Evolutionary conservation across 768 basidiomycete genomes (phyloP).

Genomic region (Peribolospora baueri): DNA sequence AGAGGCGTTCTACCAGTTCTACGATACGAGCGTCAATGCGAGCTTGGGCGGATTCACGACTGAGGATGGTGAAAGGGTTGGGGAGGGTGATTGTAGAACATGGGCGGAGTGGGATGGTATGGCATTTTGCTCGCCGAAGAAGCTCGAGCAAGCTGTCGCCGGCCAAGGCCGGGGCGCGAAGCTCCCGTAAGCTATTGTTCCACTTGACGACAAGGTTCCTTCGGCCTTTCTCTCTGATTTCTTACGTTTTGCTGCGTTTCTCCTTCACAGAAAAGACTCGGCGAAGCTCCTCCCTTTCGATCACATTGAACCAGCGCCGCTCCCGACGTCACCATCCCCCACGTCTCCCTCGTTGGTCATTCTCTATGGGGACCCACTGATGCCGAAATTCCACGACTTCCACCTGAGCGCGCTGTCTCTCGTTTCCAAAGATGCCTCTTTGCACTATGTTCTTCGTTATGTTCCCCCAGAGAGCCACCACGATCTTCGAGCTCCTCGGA

Average conservation of each 20-base stretch:
- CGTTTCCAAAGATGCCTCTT: slow-evolving; percentile 15
- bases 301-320: slow-evolving; percentile 29
- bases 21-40: slow-evolving; percentile 21
- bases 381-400: slow-evolving; percentile 43
- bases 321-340: slow-evolving; percentile 24
- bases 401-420: slow-evolving; percentile 52
- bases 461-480: not conserved
- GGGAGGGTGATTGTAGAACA: slow-evolving; percentile 14
- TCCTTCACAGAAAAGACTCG: slow-evolving; percentile 25
- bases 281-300: slow-evolving; percentile 45
- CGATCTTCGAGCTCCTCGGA: not conserved
- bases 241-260: slow-evolving; percentile 3
- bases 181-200: not conserved
- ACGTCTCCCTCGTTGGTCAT: slow-evolving; percentile 37
- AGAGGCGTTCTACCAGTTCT: slow-evolving; percentile 60
- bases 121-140: slow-evolving; percentile 28
- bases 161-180: slow-evolving; percentile 2
- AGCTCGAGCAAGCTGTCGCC: slow-evolving; percentile 7
- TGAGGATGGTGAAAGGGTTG: slow-evolving; percentile 27
- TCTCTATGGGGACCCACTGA: slow-evolving; percentile 45
- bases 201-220: not conserved
- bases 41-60: slow-evolving; percentile 10
- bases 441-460: slow-evolving; percentile 16
- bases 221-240: not conserved
- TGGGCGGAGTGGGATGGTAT: slow-evolving; percentile 72